A percentile compares a stretch with the other conserved stretches of the same genome.
Evolutionary conservation across 495 filamentous ascomycete species (phyloP).

Genomic region (Penicillium fimorum): DNA sequence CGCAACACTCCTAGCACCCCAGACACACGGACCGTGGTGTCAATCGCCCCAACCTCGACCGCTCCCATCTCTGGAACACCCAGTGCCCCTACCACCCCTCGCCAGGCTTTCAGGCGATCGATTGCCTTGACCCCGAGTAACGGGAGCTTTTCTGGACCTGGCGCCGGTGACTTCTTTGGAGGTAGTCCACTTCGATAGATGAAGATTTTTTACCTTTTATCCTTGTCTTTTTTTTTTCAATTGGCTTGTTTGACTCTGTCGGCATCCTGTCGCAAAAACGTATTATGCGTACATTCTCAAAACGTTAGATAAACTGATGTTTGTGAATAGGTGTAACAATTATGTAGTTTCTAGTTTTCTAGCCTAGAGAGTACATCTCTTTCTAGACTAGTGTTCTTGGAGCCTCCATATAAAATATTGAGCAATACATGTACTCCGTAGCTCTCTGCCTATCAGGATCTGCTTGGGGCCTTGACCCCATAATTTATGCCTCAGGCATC

Average conservation of each 20-base stretch:
- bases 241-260: neutral
- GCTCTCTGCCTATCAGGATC: too few relatives aligned
- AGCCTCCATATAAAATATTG: too few relatives aligned
- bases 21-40: constrained; percentile 20
- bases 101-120: constrained; percentile 47
- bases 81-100: constrained; percentile 45
- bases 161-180: constrained; percentile 42
- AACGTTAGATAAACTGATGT: neutral
- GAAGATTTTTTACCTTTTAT: neutral
- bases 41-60: constrained; percentile 2
- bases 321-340: neutral
- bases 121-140: constrained; percentile 49
- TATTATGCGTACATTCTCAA: neutral
- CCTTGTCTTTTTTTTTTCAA: neutral
- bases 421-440: too few relatives aligned
- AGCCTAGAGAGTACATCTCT: too few relatives aligned
- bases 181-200: constrained; percentile 44
- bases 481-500: too few relatives aligned
- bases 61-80: constrained; percentile 15
- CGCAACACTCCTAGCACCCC: constrained; percentile 46
- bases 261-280: neutral
- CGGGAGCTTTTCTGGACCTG: constrained; percentile 44
- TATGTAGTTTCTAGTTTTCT: too few relatives aligned
- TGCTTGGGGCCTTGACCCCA: too few relatives aligned
- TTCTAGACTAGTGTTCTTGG: too few relatives aligned